Base-by-base conservation (phyloP, 2,329 filamentous ascomycete species). In the Camillea tinctor region DNA sequence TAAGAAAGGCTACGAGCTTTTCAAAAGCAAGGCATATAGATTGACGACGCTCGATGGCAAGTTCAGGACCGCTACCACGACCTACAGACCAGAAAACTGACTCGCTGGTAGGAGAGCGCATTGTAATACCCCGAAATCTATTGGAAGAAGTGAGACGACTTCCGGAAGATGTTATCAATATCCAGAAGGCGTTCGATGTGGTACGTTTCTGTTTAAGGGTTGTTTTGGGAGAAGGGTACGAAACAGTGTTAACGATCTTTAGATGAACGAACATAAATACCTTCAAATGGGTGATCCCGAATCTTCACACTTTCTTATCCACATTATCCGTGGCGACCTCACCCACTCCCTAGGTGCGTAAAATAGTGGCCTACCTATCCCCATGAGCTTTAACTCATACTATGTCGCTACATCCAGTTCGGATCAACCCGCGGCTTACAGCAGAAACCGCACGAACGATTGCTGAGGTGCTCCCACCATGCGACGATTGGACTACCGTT, bases 401-500 rank as follows among this genome's bases (percentile, higher is more conserved):
- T 55, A 56, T 56, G 15, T 60, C 4, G 15, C 24, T 50, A 9
- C n/a, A 3, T 30, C 8, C 54, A 69, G 67, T 62, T 24, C 73
- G 73, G 0, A 68, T 81, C 11, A 80, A 76, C 61, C 72, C 75
- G 0, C 61, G 65, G 3, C 72, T 81, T 23, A 65, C 74, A 6
- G 72, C 74, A 1, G 79, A 81, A 56, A 75, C 78, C 1, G 64
- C 66, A 4, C 66, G 69, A 2, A 71, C 74, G 1, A 66, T 80
- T 48, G 59, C 57, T 0, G 63, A 68, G 1, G 74, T 75, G 54
- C 60, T 81, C 1, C 75, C 75, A 0, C 67, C 69, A 0, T 74
- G 72, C 50, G 62, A 70, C 19, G 75, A 77, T 51, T 82, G 78
- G 78, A 78, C 73, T 0, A 57, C 71, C 1, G 68, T 80, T 50